These are phyloP conservation scores for Tuber magnatum DNA, from an alignment of 495 filamentous ascomycete genomes.

Conservation along the genomic window DNA sequence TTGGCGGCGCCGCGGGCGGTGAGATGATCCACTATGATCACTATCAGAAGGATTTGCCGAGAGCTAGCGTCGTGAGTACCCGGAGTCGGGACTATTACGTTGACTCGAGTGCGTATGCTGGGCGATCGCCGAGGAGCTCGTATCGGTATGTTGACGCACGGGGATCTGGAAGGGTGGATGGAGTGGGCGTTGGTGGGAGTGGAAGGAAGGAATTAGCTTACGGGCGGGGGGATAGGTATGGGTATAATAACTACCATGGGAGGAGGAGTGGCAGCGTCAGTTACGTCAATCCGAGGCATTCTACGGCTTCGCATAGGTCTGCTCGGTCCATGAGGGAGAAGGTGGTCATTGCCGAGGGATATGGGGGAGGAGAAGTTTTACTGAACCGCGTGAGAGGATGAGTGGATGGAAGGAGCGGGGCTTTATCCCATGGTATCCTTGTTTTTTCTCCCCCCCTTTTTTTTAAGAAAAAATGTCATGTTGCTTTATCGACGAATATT, in stretches of 20 bases:
- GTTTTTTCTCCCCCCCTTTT: not conserved
- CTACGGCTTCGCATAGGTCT: conserved; percentile 41
- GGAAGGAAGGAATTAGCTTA: conserved; percentile 24
- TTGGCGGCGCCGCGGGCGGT: not conserved
- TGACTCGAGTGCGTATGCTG: conserved; percentile 24
- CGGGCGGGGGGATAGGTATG: conserved; percentile 29
- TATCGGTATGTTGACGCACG: conserved; percentile 31
- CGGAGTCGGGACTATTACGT: conserved; percentile 36
- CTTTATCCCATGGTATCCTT: not conserved
- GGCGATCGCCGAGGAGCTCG: conserved; percentile 28
- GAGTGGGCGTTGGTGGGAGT: conserved; percentile 10
- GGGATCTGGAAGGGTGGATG: conserved; percentile 28
- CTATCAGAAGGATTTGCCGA: conserved; percentile 10
- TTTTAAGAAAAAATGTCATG: not conserved
- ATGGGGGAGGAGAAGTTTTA: conserved; percentile 31
- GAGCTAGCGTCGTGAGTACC: conserved; percentile 33
- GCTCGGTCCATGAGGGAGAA: conserved; percentile 41
- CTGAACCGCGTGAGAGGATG: not conserved
- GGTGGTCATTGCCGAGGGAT: conserved; percentile 32
- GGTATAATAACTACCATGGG: conserved; percentile 39
- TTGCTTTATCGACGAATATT: not conserved
- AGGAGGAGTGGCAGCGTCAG: conserved; percentile 30
- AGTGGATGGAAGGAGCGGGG: not conserved
- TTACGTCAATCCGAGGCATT: conserved; percentile 40
- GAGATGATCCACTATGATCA: not conserved